Percentiles rank a stretch among this genome's conserved stretches.
These are phyloP conservation scores for Ceriops zippeliana DNA, from an alignment of 345 rosid genomes.

Conservation along the genomic window DNA sequence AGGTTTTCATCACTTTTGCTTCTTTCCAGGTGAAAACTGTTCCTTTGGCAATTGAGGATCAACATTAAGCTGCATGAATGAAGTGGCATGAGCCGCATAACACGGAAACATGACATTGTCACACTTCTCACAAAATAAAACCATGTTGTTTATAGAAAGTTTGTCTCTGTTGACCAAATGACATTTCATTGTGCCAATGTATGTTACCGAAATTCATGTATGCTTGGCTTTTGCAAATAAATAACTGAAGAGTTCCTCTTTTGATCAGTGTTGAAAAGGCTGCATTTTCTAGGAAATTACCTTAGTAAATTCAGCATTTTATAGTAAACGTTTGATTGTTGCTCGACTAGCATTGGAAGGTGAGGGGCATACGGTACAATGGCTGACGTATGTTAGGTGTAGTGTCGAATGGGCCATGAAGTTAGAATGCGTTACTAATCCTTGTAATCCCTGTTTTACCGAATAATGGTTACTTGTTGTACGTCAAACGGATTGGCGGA, in stretches of 20 bases:
- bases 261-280: no score
- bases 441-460: no score
- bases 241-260: not conserved
- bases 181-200: not conserved
- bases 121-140: conserved; percentile 16
- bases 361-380: no score
- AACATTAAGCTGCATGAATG: conserved; percentile 19
- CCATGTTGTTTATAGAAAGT: not conserved
- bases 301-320: no score
- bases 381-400: no score
- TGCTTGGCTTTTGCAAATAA: not conserved
- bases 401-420: no score
- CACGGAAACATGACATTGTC: not conserved
- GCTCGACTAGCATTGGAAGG: no score
- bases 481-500: no score
- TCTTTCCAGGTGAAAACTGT: conserved; percentile 70
- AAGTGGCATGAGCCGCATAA: not conserved
- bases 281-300: no score
- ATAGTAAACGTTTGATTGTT: not conserved
- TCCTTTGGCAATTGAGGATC: conserved; percentile 61
- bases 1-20: not conserved
- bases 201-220: not conserved
- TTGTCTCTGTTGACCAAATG: not conserved
- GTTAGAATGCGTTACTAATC: no score
- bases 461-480: no score